Percentiles rank a stretch among this genome's conserved stretches.
Conservation (phyloP, 2,329 filamentous ascomycete species). For the Bipolaris cookei region DNA sequence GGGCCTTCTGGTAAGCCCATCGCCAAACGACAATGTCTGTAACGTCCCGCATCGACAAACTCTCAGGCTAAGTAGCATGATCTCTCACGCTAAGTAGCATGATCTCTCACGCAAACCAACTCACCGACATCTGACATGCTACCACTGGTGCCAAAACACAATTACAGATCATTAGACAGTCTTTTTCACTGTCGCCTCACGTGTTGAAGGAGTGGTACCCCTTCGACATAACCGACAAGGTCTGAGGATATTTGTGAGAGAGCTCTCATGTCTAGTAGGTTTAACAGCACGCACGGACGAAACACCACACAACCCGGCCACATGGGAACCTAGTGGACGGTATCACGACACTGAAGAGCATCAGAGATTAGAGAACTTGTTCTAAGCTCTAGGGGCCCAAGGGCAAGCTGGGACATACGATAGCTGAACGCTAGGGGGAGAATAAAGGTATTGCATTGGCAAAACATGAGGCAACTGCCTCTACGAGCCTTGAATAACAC, state of each 20-base stretch:
- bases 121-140: background rate
- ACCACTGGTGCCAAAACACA: background rate
- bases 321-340: constrained; percentile 22
- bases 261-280: background rate
- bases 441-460: too few species aligned
- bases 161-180: background rate
- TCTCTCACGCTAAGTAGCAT: too few species aligned
- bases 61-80: too few species aligned
- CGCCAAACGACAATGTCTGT: background rate
- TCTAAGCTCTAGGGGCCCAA: background rate
- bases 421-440: too few species aligned
- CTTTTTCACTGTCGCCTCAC: too few species aligned
- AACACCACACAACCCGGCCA: constrained; percentile 21
- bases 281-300: background rate
- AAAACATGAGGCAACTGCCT: too few species aligned
- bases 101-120: background rate
- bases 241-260: background rate
- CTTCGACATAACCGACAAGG: background rate
- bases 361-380: background rate
- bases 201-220: background rate
- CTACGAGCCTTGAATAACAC: too few species aligned
- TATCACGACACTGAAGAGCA: constrained; percentile 12
- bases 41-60: too few species aligned
- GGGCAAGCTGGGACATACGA: too few species aligned
- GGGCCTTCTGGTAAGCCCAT: background rate